Evolutionary conservation across 306 rosid genomes (phyloP), one percentile per base, ranked within the genome.

Genomic region (Citrullus colocynthis): DNA sequence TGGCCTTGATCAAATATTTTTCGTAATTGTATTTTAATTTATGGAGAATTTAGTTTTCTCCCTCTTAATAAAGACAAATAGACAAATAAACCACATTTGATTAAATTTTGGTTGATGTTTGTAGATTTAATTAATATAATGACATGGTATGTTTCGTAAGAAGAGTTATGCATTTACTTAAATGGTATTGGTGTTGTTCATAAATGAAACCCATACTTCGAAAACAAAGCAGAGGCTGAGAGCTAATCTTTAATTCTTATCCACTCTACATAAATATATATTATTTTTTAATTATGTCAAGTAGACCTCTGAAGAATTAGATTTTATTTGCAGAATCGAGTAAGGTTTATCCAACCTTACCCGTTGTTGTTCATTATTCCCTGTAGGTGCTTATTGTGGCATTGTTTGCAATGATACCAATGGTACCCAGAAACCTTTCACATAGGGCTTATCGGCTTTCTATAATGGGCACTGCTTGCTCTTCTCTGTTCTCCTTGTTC

Each of bases 401-500:
- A 79, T 84, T 89, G 78, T 90, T 95, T 81, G 98, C 97, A 48
- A 80, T 89, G 82, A 21, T 89, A 74, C 98, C 97, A 14, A 51
- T 95, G 85, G 86, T 89, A 78, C 97, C 98, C 13, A 85, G 17
- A 79, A 57, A 80, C 80, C 89, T 95, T 84, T 92, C 97, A 63
- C 85, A 88, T 58, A 88, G 97, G 85, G 93, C 96, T 15, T 95
- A 88, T 88, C 91, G 92, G 42, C 93, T 95, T 81, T 89, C 96
- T 74, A 88, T 92, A 42, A 62, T 92, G 88, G 97, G 97, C 74
- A 92, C 92, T 62, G 85, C 88, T 6, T 87, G 91, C 77, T 95
- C 97, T 65, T 89, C 93, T 81, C 75, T 95, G 51, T 87, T 76
- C 83, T 88, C 96, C 67, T 72, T 92, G 92, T 95, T 88, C 88